Evolutionary conservation across 768 basidiomycete species (phyloP), one percentile per base, ranked within the genome.

Genomic region (Hypholoma sublateritium): DNA sequence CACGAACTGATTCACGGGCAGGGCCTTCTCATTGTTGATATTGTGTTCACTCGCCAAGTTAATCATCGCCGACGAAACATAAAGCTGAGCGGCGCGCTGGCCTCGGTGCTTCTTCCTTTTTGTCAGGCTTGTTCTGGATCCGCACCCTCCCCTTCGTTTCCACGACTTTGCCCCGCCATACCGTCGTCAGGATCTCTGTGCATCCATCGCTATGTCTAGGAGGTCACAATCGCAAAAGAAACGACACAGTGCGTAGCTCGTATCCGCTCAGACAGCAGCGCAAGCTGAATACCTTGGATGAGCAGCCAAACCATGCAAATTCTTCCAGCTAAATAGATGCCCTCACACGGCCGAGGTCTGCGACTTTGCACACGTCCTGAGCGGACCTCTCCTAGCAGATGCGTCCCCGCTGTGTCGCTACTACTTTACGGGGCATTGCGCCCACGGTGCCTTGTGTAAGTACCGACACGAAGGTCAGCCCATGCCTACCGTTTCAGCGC

Each of bases 241-340:
- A 65, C 69, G 75, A 60, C 77, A 78, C 58, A 76, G 77, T 78
- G 53, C 34, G 63, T 58, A 48, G 32, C 21, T 28, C 16, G 16
- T 28, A 36, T 16, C 47, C 39, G 12, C 22, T 25, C 7, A 1
- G 14, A 65, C 56, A 32, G 70, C 63, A 37, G 17, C 19, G 58
- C 43, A n/a, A 43, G 45, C 50, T 57, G 24, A 37, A 34, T 36
- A 17, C 47, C 41, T 49, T 12, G 16, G 43, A 50, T 53, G 24
- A 50, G 17, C 62, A 81, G 80, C 79, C 21, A 81, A 80, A 66
- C 80, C 79, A 21, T 81, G 80, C 67, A 77, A 72, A 65, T 81
- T 72, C 63, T 81, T 75, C 56, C 79, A 80, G 64, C 59, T 69
- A 14, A 70, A 68, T 45, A 72, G 63, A 56, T 81, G 79, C 61